Evolutionary conservation across 345 rosid genomes (phyloP), one percentile per base, ranked within the genome.

Genomic region (Eutrema japonicum): DNA sequence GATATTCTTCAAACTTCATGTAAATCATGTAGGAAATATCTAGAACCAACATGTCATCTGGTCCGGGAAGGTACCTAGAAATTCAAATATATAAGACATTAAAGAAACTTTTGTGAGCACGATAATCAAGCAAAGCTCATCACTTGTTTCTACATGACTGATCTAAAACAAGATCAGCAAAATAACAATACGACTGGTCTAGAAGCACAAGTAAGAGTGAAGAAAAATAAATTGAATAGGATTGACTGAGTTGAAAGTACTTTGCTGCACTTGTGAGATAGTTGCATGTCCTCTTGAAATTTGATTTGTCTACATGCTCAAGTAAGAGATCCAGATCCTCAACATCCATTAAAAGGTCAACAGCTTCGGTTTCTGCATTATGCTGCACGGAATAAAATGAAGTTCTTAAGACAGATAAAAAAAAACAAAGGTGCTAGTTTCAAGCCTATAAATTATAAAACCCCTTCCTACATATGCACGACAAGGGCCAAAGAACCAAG

Each of bases 321-420:
- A 86, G 77, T 68, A 92, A 80, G 66, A 85, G 87, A 74, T 90
- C 90, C 81, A 96, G 96, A 83, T 92, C 97, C 77, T 92, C 99
- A 81, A 92, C 98, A 88, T 95, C 99, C 96, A 95, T 95, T 65
- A 95, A 74, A 54, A 95, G 88, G 83, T 95, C 97, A 76, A 95
- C 94, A 73, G 98, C 99, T 81, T 95, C 99, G 10, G 98, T 93
- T 84, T 95, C 98, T 63, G 97, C 97, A 82, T 95, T 95, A 79
- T 95, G 97, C 98, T 95, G 88, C 75, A 78, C 36, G 16, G 43
- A 66, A 42, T 10, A 66, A 51, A 65, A 42, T 43, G 35, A 13
- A 57, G 50, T 66, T 10, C 5, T 22, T 71, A 3, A 77, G 51
- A 71, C 3, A 49, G 3, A 52, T 29, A 66, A 59, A 8, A 73